Base-by-base conservation (phyloP, 257 asterid species). In the Cordia subcordata region DNA sequence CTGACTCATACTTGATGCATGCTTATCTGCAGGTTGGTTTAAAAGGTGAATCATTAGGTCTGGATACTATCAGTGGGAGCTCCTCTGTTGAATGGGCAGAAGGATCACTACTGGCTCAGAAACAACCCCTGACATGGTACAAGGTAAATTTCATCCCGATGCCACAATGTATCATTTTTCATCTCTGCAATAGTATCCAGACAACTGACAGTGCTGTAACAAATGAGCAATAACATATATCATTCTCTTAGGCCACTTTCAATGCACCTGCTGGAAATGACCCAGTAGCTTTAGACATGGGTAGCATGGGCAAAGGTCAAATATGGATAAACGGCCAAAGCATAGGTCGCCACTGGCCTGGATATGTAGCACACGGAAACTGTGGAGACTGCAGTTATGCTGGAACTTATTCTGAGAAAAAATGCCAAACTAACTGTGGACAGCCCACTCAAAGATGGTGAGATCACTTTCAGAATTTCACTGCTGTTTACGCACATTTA, bases 391-490 rank as follows among this genome's bases (percentile, higher is more conserved):
- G 99, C 55, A 79, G 55, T 15, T 92, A 92, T 47, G 94, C 87
- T 4, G 99, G 96, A 73, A 72, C 67, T 4, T 89, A 38, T 75
- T 73, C 53, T 12, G 96, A 84, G 86, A 81, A 58, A 61, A 88
- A 92, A 74, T 92, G 99, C 63, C 91, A 75, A 62, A 68, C 66
- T 22, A 68, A 71, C 12, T 92, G 99, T 16, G 89, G 91, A 33
- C 75, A 84, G 20, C 99, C 99, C 35, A 82, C 99, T 67, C 97
- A 93, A 57, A 86, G 88, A 93, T 93, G 97, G 97, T 90, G 75
- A 77, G 68, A 16, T 19, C 14, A 14, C 35, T 49, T 18, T 12
- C 17, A 8, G 8, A 39, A 60, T 38, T 21, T 13, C 11, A 4
- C 5, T 38, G 17, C 11, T 23, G 50, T 19, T 46, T 11, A 18